A percentile compares a stretch with the other conserved stretches of the same genome.
These are phyloP conservation scores for Hordeum marinum DNA, from an alignment of 176 grass and related monocot species.

Conservation along the genomic window DNA sequence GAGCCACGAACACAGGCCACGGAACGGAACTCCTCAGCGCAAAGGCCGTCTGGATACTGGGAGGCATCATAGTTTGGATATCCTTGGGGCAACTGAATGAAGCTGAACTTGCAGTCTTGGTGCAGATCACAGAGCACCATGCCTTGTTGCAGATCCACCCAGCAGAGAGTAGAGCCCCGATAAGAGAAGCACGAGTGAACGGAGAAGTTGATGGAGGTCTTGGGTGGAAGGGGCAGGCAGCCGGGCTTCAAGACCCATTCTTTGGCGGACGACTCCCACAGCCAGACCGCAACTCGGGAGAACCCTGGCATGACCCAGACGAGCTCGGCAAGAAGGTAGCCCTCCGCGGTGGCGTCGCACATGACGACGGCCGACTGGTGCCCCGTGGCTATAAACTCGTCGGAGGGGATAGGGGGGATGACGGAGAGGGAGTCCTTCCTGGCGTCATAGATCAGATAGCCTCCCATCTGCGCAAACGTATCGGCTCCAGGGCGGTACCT, in stretches of 20 bases:
- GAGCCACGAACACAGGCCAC: neutral
- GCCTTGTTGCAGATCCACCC: conserved; percentile 7
- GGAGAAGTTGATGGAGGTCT: neutral
- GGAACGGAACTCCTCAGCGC: neutral
- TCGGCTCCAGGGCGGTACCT: neutral
- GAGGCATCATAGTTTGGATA: neutral
- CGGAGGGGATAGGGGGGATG: neutral
- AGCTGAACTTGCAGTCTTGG: neutral
- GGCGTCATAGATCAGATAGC: neutral
- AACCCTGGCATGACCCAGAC: no score
- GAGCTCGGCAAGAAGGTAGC: conserved; percentile 11
- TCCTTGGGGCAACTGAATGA: neutral
- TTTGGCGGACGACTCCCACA: neutral
- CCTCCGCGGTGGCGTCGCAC: neutral
- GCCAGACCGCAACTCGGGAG: neutral
- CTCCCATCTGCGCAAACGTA: neutral
- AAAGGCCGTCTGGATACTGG: neutral
- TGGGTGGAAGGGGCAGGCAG: neutral
- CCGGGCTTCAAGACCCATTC: neutral
- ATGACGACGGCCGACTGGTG: neutral
- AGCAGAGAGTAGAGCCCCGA: neutral
- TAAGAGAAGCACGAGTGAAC: neutral
- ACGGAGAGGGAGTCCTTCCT: neutral
- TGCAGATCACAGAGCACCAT: neutral
- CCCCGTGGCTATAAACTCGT: neutral